Base-by-base conservation (phyloP, 371 early-diverging fungal species). In the Amoeboaphelidium protococcarum region DNA sequence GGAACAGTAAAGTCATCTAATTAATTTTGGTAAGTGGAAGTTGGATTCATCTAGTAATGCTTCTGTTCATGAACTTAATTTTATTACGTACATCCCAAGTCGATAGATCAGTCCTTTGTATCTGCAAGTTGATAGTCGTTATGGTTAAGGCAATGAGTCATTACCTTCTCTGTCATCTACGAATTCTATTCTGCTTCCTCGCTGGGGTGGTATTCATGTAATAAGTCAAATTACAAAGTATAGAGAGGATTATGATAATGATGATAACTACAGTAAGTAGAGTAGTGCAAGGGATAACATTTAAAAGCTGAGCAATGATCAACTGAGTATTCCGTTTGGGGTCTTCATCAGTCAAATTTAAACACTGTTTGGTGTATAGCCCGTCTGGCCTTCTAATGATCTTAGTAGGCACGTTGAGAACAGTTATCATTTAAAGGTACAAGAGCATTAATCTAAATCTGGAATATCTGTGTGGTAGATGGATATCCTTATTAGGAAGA, bases 11-110 rank as follows among this genome's bases (percentile, higher is more conserved):
- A 72, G 79, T 16, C 75, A 75, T 47, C 83, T 87, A 60, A 70
- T 87, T 31, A 82, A 87, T 55, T 73, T 80, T 26, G 87, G 80
- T 2, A 83, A 87, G 56, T 87, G 87, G 87, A 82, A 78, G 53
- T 58, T 86, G 40, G 80, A 76, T 75, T 61, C 44, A 58, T 4
- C 19, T 16, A 41, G 22, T 26, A 26, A 16, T 16, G 74, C 83
- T 1, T 66, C 72, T 0, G 59, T 71, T 31, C 81, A 86, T 0
- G 76, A 78, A 40, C 62, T 92, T 47, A 82, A 90, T 57, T 79
- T 90, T 51, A 64, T 90, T 25, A 53, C 83, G 0, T 92, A 82
- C 58, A 62, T 84, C 2, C 90, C 92, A 0, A 61, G 72, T 6
- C 54, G 60, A 3, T 51, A 62, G 1, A 65, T 73, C 48, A 64